Base-by-base conservation (phyloP, 2,329 filamentous ascomycete genomes). In the Acephala macrosclerotiorum region DNA sequence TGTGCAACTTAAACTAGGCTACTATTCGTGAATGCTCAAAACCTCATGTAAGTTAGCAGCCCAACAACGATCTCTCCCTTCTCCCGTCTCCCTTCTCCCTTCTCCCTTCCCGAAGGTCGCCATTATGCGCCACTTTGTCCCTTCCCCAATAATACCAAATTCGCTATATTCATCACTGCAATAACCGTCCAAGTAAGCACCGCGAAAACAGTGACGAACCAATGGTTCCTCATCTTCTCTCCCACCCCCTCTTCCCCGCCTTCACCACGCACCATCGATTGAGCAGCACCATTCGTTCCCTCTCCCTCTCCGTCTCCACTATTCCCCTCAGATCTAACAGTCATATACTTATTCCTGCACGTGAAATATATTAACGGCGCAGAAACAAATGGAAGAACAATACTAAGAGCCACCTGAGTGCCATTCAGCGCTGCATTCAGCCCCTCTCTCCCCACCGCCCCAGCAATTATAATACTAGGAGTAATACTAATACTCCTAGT, bases 321-420 rank as follows among this genome's bases (percentile, higher is more conserved):
- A 7, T 29, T 38, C 14, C 47, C 22, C 3, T 45, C 61, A 36
- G 66, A 20, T 33, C 66, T 45, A 16, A 76, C 74, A 11, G 87
- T 92, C 93, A 97, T 97, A 78, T 91, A 96, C 74, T 88, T 88
- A 70, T 88, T 86, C 51, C 90, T 84, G 72, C 91, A 92, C 0
- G 93, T 97, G 73, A 96, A 96, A 79, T 91, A 96, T 63, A 97
- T 90, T 35, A 97, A 80, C 1, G 93, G 93, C 0, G 92, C 91
- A 0, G 87, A 89, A 18, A 95, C 87, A 75, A 97, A 94, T 0
- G 93, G 93, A 60, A 97, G 77, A 14, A 94, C 91, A 12, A 94
- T 85, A 72, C 89, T 93, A 16, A 97, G 82, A 0, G 87, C 91
- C 6, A 96, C 92, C 77, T 97, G 93, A 2, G 85, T 90, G 0